Evolutionary conservation across 495 filamentous ascomycete species (phyloP).

Genomic region (Penicillium parvum): DNA sequence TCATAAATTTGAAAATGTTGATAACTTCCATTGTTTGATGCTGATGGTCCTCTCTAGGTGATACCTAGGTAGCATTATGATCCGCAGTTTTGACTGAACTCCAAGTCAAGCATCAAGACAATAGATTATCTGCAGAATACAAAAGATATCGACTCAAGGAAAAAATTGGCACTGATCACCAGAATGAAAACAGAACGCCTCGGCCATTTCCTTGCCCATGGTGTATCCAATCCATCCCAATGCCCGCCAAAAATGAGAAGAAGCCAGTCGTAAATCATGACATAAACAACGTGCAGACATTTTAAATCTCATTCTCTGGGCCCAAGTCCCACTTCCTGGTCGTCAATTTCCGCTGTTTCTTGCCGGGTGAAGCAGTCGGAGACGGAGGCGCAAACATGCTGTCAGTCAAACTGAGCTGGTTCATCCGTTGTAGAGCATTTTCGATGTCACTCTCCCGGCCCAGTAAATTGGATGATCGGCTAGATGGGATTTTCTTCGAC

Average conservation of each 20-base stretch:
- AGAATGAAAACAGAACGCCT: conserved; percentile 17
- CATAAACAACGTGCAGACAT: not conserved
- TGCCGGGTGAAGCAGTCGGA: conserved; percentile 27
- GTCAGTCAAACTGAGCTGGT: conserved; percentile 40
- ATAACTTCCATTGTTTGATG: too few relatives aligned
- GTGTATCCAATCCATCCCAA: conserved; percentile 15
- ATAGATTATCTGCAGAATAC: too few relatives aligned
- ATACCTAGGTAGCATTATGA: too few relatives aligned
- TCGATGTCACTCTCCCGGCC: conserved; percentile 44
- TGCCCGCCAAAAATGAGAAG: conserved; percentile 3
- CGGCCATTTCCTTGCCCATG: conserved; percentile 4
- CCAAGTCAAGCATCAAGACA: too few relatives aligned
- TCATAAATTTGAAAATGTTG: not conserved
- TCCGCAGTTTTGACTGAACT: too few relatives aligned
- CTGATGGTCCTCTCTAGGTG: too few relatives aligned
- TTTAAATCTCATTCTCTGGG: conserved; percentile 48
- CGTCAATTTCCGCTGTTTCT: conserved; percentile 51
- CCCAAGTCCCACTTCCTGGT: conserved; percentile 54
- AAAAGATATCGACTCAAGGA: too few relatives aligned
- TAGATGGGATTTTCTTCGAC: conserved; percentile 23
- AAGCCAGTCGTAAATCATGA: conserved; percentile 23
- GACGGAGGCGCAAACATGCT: conserved; percentile 33
- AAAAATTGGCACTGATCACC: too few relatives aligned
- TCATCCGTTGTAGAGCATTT: conserved; percentile 40
- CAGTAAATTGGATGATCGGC: conserved; percentile 24